Conservation (phyloP, 371 early-diverging fungal genomes). For the Circinella umbellata region DNA sequence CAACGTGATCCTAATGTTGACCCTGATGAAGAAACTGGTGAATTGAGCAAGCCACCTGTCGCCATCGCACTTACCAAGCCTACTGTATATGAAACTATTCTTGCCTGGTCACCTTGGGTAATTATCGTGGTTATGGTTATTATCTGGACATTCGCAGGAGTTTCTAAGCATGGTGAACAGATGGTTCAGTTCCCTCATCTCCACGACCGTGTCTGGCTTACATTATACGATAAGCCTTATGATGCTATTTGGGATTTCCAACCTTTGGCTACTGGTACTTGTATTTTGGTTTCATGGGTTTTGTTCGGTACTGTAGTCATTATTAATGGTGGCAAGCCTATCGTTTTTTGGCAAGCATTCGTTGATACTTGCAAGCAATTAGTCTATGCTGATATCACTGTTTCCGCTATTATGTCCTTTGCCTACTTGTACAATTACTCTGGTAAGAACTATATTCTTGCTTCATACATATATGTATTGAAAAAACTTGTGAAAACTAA, state of each 20-base stretch:
- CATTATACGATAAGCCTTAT: constrained; percentile 45
- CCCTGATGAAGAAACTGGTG: constrained; percentile 14
- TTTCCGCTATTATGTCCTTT: constrained; percentile 54
- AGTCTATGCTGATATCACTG: constrained; percentile 45
- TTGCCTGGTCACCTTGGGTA: constrained; percentile 57
- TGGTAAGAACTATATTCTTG: constrained; percentile 18
- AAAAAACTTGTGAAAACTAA: too few species aligned
- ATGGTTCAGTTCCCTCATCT: constrained; percentile 46
- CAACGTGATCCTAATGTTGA: constrained; percentile 3
- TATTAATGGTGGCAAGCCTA: constrained; percentile 32
- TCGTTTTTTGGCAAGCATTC: constrained; percentile 33
- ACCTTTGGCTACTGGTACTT: constrained; percentile 56
- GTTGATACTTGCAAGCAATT: constrained; percentile 39
- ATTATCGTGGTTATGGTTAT: constrained; percentile 51
- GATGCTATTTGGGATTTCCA: constrained; percentile 56
- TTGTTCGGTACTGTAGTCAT: constrained; percentile 41
- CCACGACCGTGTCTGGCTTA: constrained; percentile 46
- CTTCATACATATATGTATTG: too few species aligned
- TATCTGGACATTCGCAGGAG: constrained; percentile 52
- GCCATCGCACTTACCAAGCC: constrained; percentile 30
- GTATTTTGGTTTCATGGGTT: constrained; percentile 39
- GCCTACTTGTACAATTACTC: constrained; percentile 57
- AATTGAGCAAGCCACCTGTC: neutral
- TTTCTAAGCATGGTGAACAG: constrained; percentile 31
- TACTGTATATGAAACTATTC: constrained; percentile 30